Evolutionary conservation across 2,329 filamentous ascomycete species (phyloP), one percentile per base, ranked within the genome.

Genomic region (Parastagonospora avenae): DNA sequence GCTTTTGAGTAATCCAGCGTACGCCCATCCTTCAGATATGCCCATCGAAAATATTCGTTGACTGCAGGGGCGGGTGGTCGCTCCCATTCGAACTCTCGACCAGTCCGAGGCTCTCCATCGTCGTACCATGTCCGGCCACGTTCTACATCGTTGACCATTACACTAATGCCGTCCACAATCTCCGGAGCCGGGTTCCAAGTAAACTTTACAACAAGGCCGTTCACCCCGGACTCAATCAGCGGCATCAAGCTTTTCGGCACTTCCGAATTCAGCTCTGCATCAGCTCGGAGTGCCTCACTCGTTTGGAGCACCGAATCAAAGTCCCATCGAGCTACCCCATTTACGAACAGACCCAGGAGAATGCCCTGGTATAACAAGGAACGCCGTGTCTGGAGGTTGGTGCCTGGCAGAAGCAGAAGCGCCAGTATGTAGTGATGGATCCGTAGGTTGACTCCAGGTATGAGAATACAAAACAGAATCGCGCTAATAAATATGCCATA

Each of bases 111-210:
- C 14, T 47, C 27, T 14, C 43, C 57, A 15, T 63, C 57, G n/a
- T 64, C 60, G 16, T 55, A 60, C 50, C 71, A 71, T 9, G 48
- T 46, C n/a, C 68, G 65, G 31, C 48, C 52, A 4, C 89, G 79
- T 73, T 95, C 91, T 1, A 95, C 90, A 63, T 95, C 91, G 63
- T 95, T 94, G 54, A 94, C 88, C 0, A 94, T 77, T 14, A 93
- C 82, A 68, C 87, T 91, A 54, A 94, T 82, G 12, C 90, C 91
- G 62, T 93, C 87, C 56, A 85, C 88, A 0, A 56, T 52, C 29
- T 54, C 43, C 14, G 29, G 8, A 77, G 76, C 3, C 74, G 74
- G 11, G 78, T 73, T 53, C 50, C 76, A 71, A 68, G 80, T 81
- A 57, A 92, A 89, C 12, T 79, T 85, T 67, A 72, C 42, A 69